Evolutionary conservation across 768 basidiomycete species (phyloP), one percentile per base, ranked within the genome.

Genomic region (Hericium rajendrae): DNA sequence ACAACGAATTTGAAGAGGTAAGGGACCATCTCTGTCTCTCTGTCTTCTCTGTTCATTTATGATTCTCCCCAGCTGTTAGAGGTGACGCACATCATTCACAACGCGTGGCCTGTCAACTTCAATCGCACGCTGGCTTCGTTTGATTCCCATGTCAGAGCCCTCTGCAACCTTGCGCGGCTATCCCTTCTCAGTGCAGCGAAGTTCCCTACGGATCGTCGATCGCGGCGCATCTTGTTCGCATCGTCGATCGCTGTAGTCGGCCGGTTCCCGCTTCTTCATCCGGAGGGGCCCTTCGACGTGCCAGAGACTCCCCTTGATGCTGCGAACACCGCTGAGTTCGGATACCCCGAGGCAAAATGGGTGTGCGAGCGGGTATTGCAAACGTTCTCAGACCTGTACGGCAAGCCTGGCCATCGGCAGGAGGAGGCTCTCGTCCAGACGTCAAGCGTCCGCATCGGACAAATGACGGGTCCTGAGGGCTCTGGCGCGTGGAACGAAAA

Each of bases 301-400:
- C 73, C 73, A 15, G 72, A 74, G 58, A 62, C 50, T 12, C 58
- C 63, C n/a, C 62, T 73, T 18, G 67, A 65, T 22, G 67, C 71
- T 5, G 56, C 46, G 1, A 63, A 66, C 37, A 64, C 66, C 5
- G 64, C 66, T 10, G 61, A 67, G 37, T 67, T 70, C 41, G 70
- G 70, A 12, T 71, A 71, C 53, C 66, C 69, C 4, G 70, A 71
- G 62, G 68, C 70, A n/a, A 75, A 75, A 57, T 74, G 71, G 71
- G 72, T 74, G 11, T 71, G 70, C 40, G 73, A 75, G 55, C 59
- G 65, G 22, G 55, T 74, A 8, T 48, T 74, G 16, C 43, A 64
- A 52, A 57, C 58, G 9, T 72, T 71, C 6, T 61, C 62, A 2
- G 67, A 70, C 58, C 51, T 70, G 13, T 70, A 69, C 54, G 70